Percentiles rank a stretch among this genome's conserved stretches.
phyloP scores from a whole-genome alignment of 495 filamentous ascomycete species.

The Annulohypoxylon stygium region DNA sequence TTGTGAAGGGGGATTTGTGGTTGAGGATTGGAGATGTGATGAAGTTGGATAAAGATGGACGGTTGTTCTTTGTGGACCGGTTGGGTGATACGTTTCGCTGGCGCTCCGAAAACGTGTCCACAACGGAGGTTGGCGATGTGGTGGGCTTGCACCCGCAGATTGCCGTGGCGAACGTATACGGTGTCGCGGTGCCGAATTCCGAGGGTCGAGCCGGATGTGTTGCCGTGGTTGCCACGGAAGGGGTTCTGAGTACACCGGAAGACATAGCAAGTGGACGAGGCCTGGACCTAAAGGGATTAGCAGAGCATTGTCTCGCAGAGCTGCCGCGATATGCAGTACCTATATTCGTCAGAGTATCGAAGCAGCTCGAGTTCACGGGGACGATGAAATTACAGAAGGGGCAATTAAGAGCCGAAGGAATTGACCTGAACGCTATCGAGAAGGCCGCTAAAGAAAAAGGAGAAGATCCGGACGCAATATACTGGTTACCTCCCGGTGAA shows the following conservation, averaged over 20 bases:
- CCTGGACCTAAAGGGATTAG: conserved; percentile 37
- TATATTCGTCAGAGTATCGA: conserved; percentile 75
- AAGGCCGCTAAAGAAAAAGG: conserved; percentile 66
- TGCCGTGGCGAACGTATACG: conserved; percentile 82
- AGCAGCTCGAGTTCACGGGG: conserved; percentile 72
- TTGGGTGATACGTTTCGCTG: conserved; percentile 86
- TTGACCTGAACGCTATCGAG: conserved; percentile 64
- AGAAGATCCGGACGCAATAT: conserved; percentile 67
- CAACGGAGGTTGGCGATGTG: conserved; percentile 77
- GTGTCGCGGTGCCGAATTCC: conserved; percentile 75
- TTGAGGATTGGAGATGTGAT: conserved; percentile 83
- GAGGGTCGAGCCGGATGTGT: conserved; percentile 80
- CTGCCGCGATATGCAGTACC: conserved; percentile 84
- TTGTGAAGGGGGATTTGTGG: conserved; percentile 78
- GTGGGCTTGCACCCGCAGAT: conserved; percentile 74
- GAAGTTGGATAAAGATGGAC: conserved; percentile 70
- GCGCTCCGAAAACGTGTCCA: conserved; percentile 87
- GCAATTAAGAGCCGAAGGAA: conserved; percentile 76
- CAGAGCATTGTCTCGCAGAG: conserved; percentile 62
- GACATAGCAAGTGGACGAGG: conserved; percentile 31
- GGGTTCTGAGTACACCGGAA: conserved; percentile 34
- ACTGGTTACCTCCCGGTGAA: conserved; percentile 59
- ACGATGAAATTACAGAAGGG: conserved; percentile 89
- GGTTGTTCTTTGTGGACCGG: conserved; percentile 81
- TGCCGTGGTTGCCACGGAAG: conserved; percentile 62